Evolutionary conservation across 129 eudicot species (phyloP).

Genomic region (Chrysanthemum lavandulifolium): DNA sequence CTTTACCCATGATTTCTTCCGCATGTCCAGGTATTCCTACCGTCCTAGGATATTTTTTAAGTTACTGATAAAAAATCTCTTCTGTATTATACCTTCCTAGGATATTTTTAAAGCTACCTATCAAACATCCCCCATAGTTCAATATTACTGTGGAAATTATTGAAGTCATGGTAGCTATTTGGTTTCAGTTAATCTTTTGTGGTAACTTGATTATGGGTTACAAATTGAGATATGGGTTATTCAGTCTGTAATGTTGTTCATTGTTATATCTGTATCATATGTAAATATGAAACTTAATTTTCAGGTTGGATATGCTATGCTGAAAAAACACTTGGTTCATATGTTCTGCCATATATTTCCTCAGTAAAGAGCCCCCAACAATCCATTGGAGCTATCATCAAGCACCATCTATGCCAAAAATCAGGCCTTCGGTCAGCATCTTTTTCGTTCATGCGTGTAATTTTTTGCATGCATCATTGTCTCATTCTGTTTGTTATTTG

Average conservation of each 20-base stretch:
- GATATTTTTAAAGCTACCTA: too few relatives aligned
- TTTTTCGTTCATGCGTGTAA: not conserved
- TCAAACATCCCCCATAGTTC: too few relatives aligned
- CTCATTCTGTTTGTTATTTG: not conserved
- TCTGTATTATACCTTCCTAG: too few relatives aligned
- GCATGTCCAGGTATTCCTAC: constrained; percentile 82
- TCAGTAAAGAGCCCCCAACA: constrained; percentile 99
- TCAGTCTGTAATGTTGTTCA: not conserved
- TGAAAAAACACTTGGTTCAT: constrained; percentile 94
- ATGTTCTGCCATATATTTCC: constrained; percentile 84
- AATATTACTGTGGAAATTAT: not conserved
- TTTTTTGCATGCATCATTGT: constrained; percentile 3
- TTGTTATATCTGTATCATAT: not conserved
- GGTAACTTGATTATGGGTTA: not conserved
- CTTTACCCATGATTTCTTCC: constrained; percentile 86
- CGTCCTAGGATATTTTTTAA: too few relatives aligned
- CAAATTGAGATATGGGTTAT: not conserved
- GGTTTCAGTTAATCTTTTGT: not conserved
- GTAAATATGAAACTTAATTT: not conserved
- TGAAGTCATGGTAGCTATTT: not conserved
- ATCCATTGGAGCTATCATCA: constrained; percentile 80
- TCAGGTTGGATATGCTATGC: constrained; percentile 99
- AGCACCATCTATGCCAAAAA: constrained; percentile 63
- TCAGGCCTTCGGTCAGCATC: constrained; percentile 56
- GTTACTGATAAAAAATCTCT: too few relatives aligned